Base-by-base conservation (phyloP, 2,329 filamentous ascomycete species). In the Epichloe gansuensis region DNA sequence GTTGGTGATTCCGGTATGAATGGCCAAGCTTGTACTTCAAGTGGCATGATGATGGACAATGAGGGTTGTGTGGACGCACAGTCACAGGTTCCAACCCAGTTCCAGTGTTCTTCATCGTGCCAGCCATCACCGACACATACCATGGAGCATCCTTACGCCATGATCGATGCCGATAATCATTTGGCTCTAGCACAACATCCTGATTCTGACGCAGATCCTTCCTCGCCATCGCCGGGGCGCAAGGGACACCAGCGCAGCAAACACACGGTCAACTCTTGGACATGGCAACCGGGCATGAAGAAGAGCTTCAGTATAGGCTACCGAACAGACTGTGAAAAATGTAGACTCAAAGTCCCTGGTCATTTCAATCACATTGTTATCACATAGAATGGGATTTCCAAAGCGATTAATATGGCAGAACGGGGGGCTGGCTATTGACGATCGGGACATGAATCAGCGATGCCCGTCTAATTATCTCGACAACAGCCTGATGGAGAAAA, bases 341-440 rank as follows among this genome's bases (percentile, higher is more conserved):
- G 86, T 67, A 77, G 76, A 44, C 74, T 78, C 63, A 85, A 82
- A 63, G 83, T 88, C 7, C 85, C 86, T 0, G 86, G 86, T 1
- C 86, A 90, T 64, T 89, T 88, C 63, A 89, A 85, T 61, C 86
- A 90, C 66, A 87, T 89, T 54, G 81, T 88, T 56, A 75, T 82
- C 60, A 80, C 78, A 47, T 81, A 80, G 72, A 56, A 60, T 27
- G 61, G 63, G 23, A 51, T 6, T 21, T 46, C 36, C 27, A 49
- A 23, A 13, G 35, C 40, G 47, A 35, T 40, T 12, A 21, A 41
- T n/a, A 23, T 31, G 23, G n/a, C 34, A 25, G 34, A 40, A 13
- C n/a, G 15, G 40, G 34, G 11, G 17, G 7, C 38, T 12, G 17
- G 7, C 38, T 12, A 5, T 34, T 9, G 3, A 40, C 23, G 27